Conservation (phyloP, 2,329 filamentous ascomycete species). For the Hymenoscyphus repandus region DNA sequence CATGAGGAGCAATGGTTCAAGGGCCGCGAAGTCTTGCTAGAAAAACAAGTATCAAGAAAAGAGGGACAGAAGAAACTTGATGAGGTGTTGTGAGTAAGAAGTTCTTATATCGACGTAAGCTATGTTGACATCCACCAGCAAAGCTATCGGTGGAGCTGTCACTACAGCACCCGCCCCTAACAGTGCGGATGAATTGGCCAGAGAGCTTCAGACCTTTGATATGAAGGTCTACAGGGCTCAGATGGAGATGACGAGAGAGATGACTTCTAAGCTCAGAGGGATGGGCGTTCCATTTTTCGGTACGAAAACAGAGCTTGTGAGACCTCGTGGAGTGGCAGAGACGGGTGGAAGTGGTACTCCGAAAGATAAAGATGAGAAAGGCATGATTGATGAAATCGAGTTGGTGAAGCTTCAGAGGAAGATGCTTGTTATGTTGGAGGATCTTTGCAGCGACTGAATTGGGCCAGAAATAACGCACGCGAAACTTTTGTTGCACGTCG, state of each 20-base stretch:
- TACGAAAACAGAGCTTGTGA: constrained; percentile 40
- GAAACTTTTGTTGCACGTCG: constrained; percentile 19
- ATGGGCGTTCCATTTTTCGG: constrained; percentile 59
- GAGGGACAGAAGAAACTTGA: constrained; percentile 50
- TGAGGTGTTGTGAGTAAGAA: constrained; percentile 44
- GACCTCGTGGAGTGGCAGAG: constrained; percentile 28
- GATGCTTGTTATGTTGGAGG: constrained; percentile 46
- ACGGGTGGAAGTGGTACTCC: constrained; percentile 10
- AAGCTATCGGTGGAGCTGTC: constrained; percentile 40
- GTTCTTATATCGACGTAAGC: neutral
- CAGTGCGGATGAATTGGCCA: constrained; percentile 38
- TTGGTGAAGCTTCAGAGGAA: constrained; percentile 39
- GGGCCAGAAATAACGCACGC: neutral
- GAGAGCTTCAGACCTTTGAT: constrained; percentile 54
- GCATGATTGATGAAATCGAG: constrained; percentile 36
- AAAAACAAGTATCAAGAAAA: constrained; percentile 44
- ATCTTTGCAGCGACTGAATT: constrained; percentile 38
- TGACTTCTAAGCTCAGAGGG: constrained; percentile 48
- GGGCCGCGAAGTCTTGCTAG: constrained; percentile 44
- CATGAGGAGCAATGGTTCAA: constrained; percentile 59
- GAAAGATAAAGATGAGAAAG: constrained; percentile 18
- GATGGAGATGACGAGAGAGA: constrained; percentile 52
- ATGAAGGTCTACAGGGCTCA: constrained; percentile 57
- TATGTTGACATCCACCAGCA: constrained; percentile 29
- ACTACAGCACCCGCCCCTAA: constrained; percentile 24